phyloP scores from a whole-genome alignment of 2,329 filamentous ascomycete species.

The Beauveria rudraprayagi region DNA sequence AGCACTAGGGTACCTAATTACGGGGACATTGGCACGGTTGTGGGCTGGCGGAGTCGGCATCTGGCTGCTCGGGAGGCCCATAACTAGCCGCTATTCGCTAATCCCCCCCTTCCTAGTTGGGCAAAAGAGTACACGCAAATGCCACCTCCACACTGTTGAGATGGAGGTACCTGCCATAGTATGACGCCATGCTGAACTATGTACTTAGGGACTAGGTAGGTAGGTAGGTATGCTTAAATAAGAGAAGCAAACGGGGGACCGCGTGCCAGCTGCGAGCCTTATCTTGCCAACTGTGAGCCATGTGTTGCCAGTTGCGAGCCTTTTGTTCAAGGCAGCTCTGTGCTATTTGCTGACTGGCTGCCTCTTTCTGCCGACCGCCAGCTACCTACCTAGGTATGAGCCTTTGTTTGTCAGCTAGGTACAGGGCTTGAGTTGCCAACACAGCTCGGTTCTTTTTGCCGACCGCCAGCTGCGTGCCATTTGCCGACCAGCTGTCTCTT shows the following conservation, averaged over 20 bases:
- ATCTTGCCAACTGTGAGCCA: no score
- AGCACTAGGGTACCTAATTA: no score
- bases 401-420: neutral
- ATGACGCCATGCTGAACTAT: neutral
- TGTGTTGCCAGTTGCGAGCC: no score
- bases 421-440: no score
- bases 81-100: neutral
- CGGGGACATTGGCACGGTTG: neutral
- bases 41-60: neutral
- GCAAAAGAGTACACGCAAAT: neutral
- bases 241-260: no score
- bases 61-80: constrained; percentile 1
- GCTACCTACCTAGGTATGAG: no score
- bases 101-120: neutral
- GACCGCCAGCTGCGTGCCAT: neutral
- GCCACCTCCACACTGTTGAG: constrained; percentile 1
- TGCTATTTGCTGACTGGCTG: neutral
- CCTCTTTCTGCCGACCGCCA: neutral
- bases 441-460: neutral
- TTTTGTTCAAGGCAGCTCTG: no score
- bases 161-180: neutral
- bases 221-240: no score
- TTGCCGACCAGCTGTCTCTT: neutral
- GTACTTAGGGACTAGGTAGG: neutral
- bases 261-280: no score